Conservation (phyloP, 768 basidiomycete genomes). For the Obba rivulosa region DNA sequence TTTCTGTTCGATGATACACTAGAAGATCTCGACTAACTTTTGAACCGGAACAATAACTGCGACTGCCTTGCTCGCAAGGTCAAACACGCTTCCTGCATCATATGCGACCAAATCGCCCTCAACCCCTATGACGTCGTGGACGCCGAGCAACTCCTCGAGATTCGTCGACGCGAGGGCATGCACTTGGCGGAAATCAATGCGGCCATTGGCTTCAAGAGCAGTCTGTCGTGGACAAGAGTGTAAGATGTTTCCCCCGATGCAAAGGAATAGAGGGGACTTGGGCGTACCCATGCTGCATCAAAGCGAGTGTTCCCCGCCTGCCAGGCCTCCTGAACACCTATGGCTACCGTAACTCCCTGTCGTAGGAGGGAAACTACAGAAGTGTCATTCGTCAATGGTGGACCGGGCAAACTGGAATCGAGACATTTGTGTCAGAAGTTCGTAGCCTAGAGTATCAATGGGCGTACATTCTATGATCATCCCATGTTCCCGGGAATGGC, state of each 20-base stretch:
- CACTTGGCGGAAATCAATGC: slow-evolving; percentile 26
- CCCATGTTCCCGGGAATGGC: slow-evolving; percentile 5
- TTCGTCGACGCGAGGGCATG: slow-evolving; percentile 35
- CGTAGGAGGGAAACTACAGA: slow-evolving; percentile 48
- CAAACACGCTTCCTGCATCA: slow-evolving; percentile 23
- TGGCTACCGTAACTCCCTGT: slow-evolving; percentile 59
- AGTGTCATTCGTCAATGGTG: slow-evolving; percentile 58
- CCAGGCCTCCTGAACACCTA: slow-evolving; percentile 38
- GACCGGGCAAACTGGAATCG: slow-evolving; percentile 51
- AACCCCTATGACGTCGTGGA: slow-evolving; percentile 33
- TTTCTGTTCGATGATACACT: too few species aligned
- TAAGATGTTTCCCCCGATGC: too few species aligned
- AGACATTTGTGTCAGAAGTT: too few species aligned
- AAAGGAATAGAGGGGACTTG: background rate
- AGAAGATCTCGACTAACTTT: slow-evolving; percentile 27
- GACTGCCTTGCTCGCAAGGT: slow-evolving; percentile 26
- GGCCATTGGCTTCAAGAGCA: slow-evolving; percentile 33
- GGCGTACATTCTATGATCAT: slow-evolving; percentile 4
- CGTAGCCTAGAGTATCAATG: background rate
- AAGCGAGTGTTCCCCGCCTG: slow-evolving; percentile 31
- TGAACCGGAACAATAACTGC: slow-evolving; percentile 22
- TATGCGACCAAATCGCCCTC: slow-evolving; percentile 27
- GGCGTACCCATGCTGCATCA: slow-evolving; percentile 33
- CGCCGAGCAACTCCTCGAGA: slow-evolving; percentile 37
- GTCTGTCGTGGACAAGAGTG: slow-evolving; percentile 22